Evolutionary conservation across 352 stramenopile genomes (phyloP), one percentile per base, ranked within the genome.

Genomic region (Globisporangium heterothallicum): DNA sequence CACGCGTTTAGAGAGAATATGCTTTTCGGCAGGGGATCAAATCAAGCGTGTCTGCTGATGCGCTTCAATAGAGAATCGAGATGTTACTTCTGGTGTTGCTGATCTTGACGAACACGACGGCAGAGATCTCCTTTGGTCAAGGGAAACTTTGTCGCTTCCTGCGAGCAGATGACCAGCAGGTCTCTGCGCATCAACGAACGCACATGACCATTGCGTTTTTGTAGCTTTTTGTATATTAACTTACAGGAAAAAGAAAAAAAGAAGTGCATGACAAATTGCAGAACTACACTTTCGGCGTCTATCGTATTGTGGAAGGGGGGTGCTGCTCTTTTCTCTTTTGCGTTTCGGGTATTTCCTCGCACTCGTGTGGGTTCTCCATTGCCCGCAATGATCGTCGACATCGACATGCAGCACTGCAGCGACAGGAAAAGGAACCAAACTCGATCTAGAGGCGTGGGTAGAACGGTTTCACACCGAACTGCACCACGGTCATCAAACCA

Each of bases 381-480:
- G 13, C 18, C n/a, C 19, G 43, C 26, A 24, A 36, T 21, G 8
- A n/a, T n/a, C 10, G 24, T 36, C 44, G 44, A 14, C 14, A 45
- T 45, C 10, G 12, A n/a, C 25, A 45, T 36, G 26, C 25, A 49
- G 19, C 45, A 26, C 45, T 51, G 45, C 26, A 30, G 45, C 21
- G 41, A 18, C n/a, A n/a, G n/a, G n/a, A n/a, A n/a, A n/a, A n/a
- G n/a, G n/a, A n/a, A n/a, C n/a, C n/a, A n/a, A n/a, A n/a, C n/a
- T n/a, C n/a, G n/a, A 10, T 81, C 68, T 88, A 87, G 44, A 90
- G 68, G 55, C 77, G 79, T 35, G 80, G 77, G 60, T 88, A 88
- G 61, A 89, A 89, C 24, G 81, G 81, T 62, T 92, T 89, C 51
- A 92, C 76, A 35, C 83, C 83, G 61, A 94, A 90, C 67, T 94